Evolutionary conservation across 2,329 filamentous ascomycete species (phyloP).

Genomic region (Pestalotiopsis fici): DNA sequence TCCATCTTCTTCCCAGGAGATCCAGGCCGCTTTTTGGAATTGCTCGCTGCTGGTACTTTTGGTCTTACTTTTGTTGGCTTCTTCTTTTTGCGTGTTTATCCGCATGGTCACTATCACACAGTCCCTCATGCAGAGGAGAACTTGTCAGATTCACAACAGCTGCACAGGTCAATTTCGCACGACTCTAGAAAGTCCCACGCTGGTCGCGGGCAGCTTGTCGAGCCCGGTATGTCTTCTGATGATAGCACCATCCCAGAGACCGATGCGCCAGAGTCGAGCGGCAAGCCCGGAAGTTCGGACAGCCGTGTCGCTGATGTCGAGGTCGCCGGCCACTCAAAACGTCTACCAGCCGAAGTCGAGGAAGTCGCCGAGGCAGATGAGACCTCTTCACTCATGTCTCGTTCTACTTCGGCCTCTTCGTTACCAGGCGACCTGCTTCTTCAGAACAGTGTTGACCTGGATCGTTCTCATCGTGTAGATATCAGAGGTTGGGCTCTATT

Average conservation of each 20-base stretch:
- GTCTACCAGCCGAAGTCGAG: constrained; percentile 18
- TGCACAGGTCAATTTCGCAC: constrained; percentile 42
- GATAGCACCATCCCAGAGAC: constrained; percentile 28
- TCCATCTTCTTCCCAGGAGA: constrained; percentile 79
- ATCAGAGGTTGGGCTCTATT: constrained; percentile 82
- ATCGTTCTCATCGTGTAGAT: constrained; percentile 82
- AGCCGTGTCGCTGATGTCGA: constrained; percentile 21
- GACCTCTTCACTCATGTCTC: constrained; percentile 78
- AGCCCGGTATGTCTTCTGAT: constrained; percentile 65
- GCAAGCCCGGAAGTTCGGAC: constrained; percentile 19
- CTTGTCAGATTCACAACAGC: constrained; percentile 36
- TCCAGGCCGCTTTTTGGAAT: constrained; percentile 76
- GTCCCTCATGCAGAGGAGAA: constrained; percentile 45
- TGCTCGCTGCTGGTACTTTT: constrained; percentile 80
- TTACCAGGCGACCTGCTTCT: constrained; percentile 51
- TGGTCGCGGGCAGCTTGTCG: constrained; percentile 43
- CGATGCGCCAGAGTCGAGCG: constrained; percentile 24
- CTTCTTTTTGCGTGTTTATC: constrained; percentile 81
- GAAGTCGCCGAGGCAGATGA: constrained; percentile 69
- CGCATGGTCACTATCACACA: constrained; percentile 57
- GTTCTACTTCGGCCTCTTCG: constrained; percentile 50
- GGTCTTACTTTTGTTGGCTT: constrained; percentile 74
- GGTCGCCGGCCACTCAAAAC: constrained; percentile 13
- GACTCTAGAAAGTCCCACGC: constrained; percentile 39
- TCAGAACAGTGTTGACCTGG: constrained; percentile 66